Evolutionary conservation across 1,284 basidiomycete species (phyloP).

Genomic region (Puccinia brachypodii): DNA sequence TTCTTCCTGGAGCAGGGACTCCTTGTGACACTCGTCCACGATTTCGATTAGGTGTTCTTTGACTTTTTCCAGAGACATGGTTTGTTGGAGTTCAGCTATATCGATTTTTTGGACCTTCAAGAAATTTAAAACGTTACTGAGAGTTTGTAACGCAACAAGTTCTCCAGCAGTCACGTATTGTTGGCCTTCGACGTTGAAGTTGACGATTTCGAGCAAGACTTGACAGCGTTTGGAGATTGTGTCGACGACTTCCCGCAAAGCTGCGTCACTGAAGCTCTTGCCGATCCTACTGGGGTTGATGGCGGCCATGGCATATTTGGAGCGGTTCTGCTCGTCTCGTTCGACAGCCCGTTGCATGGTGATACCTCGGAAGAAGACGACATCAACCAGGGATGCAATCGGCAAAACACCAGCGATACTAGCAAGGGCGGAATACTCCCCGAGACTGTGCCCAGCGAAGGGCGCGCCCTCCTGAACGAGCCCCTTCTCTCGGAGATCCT

Average conservation of each 20-base stretch:
- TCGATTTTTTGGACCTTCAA: constrained; percentile 96
- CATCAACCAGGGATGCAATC: constrained; percentile 92
- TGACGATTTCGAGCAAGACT: constrained; percentile 89
- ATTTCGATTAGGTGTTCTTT: constrained; percentile 90
- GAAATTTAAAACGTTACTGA: constrained; percentile 95
- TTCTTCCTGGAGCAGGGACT: constrained; percentile 72
- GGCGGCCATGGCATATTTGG: constrained; percentile 98
- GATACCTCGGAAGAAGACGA: constrained; percentile 99
- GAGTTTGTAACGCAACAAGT: constrained; percentile 82
- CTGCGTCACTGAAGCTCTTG: constrained; percentile 83
- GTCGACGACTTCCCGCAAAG: constrained; percentile 89
- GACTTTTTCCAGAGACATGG: constrained; percentile 78
- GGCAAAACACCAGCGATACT: constrained; percentile 94
- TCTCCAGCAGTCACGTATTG: constrained; percentile 84
- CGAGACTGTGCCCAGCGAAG: constrained; percentile 96
- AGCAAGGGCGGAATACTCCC: constrained; percentile 96
- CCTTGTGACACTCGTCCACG: constrained; percentile 75
- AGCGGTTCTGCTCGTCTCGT: constrained; percentile 85
- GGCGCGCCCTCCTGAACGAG: constrained; percentile 87
- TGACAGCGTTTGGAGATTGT: constrained; percentile 74
- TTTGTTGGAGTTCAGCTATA: constrained; percentile 82
- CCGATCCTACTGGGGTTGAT: constrained; percentile 95
- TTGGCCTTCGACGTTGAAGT: constrained; percentile 81
- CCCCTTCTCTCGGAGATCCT: constrained; percentile 95
- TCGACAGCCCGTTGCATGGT: constrained; percentile 99